Percentiles rank a stretch among this genome's conserved stretches.
Conservation (phyloP, 2,329 filamentous ascomycete genomes). For the Neurospora sp. region DNA sequence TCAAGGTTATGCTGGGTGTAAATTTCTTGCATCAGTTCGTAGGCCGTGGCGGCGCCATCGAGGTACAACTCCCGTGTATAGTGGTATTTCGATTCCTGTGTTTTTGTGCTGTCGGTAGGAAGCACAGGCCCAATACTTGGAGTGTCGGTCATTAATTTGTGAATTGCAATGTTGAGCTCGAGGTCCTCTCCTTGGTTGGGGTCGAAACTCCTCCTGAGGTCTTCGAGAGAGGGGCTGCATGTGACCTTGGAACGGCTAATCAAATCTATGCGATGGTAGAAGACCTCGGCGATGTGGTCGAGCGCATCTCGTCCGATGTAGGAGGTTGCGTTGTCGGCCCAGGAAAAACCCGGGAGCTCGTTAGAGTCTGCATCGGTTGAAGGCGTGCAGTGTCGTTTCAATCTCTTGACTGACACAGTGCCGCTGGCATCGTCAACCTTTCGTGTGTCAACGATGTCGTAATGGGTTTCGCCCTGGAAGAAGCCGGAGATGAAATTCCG, state of each 20-base stretch:
- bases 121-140: slow-evolving; percentile 3
- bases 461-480: slow-evolving; percentile 2
- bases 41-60: not conserved
- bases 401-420: slow-evolving; percentile 15
- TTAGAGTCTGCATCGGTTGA: slow-evolving; percentile 3
- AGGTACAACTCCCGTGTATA: slow-evolving; percentile 6
- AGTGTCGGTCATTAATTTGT: slow-evolving; percentile 19
- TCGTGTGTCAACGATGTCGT: slow-evolving; percentile 12
- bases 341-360: slow-evolving; percentile 14
- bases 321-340: slow-evolving; percentile 15
- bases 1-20: slow-evolving; percentile 5
- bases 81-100: slow-evolving; percentile 13
- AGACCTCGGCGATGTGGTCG: slow-evolving; percentile 1
- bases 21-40: slow-evolving; percentile 5
- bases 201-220: slow-evolving; percentile 2
- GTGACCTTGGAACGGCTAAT: slow-evolving; percentile 13
- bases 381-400: slow-evolving; percentile 14
- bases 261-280: slow-evolving; percentile 12
- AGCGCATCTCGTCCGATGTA: slow-evolving; percentile 17
- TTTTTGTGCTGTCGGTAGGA: slow-evolving; percentile 5
- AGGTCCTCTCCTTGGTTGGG: slow-evolving; percentile 4
- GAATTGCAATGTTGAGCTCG: slow-evolving; percentile 17
- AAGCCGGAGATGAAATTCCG: not conserved
- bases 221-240: slow-evolving; percentile 6
- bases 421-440: slow-evolving; percentile 1